phyloP scores from a whole-genome alignment of 139 green algal genomes.

The Mesotaenium endlicherianum region DNA sequence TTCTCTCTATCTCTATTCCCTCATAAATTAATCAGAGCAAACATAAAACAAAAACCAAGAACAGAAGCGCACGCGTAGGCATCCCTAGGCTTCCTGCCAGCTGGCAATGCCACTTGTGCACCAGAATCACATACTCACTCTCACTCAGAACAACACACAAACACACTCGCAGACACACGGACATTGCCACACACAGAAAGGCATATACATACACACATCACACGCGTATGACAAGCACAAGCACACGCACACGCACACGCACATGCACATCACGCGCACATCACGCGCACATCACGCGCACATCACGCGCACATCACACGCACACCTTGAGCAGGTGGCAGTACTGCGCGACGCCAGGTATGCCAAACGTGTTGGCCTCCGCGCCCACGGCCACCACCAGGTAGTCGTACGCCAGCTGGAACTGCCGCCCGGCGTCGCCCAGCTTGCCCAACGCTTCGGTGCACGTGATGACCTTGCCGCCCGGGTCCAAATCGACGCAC shows the following conservation, averaged over 20 bases:
- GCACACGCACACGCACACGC: neutral
- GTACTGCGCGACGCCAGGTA: slow-evolving; percentile 71
- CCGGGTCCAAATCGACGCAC: neutral
- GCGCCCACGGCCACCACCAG: slow-evolving; percentile 72
- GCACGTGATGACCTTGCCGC: neutral
- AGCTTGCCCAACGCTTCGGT: neutral
- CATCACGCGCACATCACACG: too few species aligned
- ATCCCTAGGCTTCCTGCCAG: too few species aligned
- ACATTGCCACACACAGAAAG: neutral
- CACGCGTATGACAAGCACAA: neutral
- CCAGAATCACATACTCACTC: too few species aligned
- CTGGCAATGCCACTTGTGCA: too few species aligned
- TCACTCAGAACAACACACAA: too few species aligned
- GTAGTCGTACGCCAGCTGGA: slow-evolving; percentile 70
- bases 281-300: neutral
- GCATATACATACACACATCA: neutral
- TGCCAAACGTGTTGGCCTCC: slow-evolving; percentile 70
- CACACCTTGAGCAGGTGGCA: slow-evolving; percentile 75
- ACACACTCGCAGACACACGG: neutral
- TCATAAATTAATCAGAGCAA: neutral
- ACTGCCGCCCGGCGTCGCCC: slow-evolving; percentile 5
- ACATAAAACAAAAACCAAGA: neutral
- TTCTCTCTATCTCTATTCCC: neutral
- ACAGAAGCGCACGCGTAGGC: neutral
- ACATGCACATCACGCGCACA: neutral